These are phyloP conservation scores for Cladobotryum mycophilum DNA, from an alignment of 2,329 filamentous ascomycete genomes.

Conservation along the genomic window DNA sequence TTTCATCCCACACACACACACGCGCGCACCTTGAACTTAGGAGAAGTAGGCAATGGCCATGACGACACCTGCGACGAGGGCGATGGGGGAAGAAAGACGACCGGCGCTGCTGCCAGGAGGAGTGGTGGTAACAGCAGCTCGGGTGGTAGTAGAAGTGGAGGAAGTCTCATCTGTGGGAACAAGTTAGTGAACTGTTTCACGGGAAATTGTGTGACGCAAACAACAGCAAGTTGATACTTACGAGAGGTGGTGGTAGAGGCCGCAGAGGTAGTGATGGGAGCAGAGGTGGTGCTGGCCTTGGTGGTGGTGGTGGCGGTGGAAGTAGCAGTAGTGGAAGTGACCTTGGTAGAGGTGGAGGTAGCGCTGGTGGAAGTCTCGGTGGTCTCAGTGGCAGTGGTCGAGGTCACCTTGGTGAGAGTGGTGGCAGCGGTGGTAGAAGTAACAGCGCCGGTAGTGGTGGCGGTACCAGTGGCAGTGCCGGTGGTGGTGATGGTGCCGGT, in stretches of 20 bases:
- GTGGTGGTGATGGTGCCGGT: conserved; percentile 3
- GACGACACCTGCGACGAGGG: conserved; percentile 27
- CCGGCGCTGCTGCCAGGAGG: conserved; percentile 24
- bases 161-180: conserved; percentile 5
- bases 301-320: conserved; percentile 13
- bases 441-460: conserved; percentile 6
- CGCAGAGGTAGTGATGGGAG: conserved; percentile 9
- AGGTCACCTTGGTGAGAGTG: not conserved
- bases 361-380: conserved; percentile 3
- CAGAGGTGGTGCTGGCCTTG: conserved; percentile 15
- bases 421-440: conserved; percentile 6
- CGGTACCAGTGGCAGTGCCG: conserved; percentile 1
- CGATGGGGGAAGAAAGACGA: conserved; percentile 26
- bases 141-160: conserved; percentile 14
- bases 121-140: conserved; percentile 17
- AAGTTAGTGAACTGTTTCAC: not conserved
- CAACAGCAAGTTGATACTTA: not conserved
- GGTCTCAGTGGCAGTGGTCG: conserved; percentile 3
- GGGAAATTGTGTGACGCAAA: not conserved
- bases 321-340: not conserved
- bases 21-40: conserved; percentile 13
- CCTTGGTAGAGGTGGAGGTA: conserved; percentile 2
- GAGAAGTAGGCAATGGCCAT: conserved; percentile 29
- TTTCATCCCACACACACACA: not conserved
- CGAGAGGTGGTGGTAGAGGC: conserved; percentile 11